Percentiles rank a stretch among this genome's conserved stretches.
phyloP scores from a whole-genome alignment of 331 rosid species.

The Phaseolus coccineus region DNA sequence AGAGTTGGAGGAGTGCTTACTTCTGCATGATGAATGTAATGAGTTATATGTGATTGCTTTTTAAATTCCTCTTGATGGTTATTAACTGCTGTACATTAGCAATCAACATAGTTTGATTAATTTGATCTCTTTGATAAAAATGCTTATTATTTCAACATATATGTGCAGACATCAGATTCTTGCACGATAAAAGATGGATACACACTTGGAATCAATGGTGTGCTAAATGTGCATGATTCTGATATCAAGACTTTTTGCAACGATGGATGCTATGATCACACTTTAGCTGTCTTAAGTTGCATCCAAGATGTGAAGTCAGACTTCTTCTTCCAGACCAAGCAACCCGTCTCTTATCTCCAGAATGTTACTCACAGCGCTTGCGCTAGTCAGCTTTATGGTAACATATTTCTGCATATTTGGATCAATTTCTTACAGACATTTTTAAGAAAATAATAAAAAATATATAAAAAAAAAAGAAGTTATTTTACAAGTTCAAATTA shows the following conservation, averaged over 20 bases:
- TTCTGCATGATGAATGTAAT: constrained; percentile 45
- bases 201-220: background rate
- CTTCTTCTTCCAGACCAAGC: constrained; percentile 37
- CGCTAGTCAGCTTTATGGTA: background rate
- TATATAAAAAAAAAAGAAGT: no score
- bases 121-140: background rate
- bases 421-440: no score
- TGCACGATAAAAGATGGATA: background rate
- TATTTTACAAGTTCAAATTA: no score
- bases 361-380: background rate
- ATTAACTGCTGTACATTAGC: background rate
- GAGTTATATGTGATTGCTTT: background rate
- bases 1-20: constrained; percentile 54
- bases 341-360: background rate
- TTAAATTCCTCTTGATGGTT: background rate
- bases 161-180: background rate
- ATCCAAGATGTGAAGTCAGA: constrained; percentile 41
- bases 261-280: constrained; percentile 41
- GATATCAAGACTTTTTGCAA: constrained; percentile 31
- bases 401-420: background rate
- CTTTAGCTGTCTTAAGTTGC: constrained; percentile 13
- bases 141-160: background rate
- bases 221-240: background rate
- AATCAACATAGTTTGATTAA: background rate
- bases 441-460: no score